Conservation (phyloP, 2,329 filamentous ascomycete species). For the Colletotrichum sp. region DNA sequence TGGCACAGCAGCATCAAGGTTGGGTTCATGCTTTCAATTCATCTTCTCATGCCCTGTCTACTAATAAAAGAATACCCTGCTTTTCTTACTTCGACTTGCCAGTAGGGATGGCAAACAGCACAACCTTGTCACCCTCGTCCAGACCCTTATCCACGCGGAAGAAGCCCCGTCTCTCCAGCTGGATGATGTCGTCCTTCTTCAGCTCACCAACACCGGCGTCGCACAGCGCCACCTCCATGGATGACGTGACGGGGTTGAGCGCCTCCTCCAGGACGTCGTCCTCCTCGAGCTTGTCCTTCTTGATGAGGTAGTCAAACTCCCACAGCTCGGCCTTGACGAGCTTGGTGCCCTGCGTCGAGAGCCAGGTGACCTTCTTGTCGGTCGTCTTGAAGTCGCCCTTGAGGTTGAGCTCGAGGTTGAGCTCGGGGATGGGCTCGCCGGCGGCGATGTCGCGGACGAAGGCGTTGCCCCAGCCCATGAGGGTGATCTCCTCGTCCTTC, state of each 20-base stretch:
- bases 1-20: no score
- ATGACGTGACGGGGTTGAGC: conserved; percentile 77
- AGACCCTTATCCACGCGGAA: conserved; percentile 80
- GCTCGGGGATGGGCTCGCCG: conserved; percentile 64
- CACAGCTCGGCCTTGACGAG: conserved; percentile 85
- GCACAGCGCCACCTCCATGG: conserved; percentile 75
- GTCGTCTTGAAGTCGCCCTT: conserved; percentile 94
- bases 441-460: conserved; percentile 72
- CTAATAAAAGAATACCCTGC: background rate
- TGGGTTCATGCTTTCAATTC: background rate
- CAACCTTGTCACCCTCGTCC: conserved; percentile 52
- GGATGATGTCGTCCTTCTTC: conserved; percentile 89
- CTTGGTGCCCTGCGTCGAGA: conserved; percentile 76
- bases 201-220: conserved; percentile 81
- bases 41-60: conserved; percentile 4
- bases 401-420: conserved; percentile 88
- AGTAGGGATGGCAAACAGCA: conserved; percentile 64
- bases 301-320: conserved; percentile 95
- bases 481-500: conserved; percentile 87
- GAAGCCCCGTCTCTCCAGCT: conserved; percentile 93
- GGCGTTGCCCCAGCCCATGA: conserved; percentile 97
- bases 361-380: conserved; percentile 96
- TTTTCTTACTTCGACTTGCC: conserved; percentile 52
- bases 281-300: conserved; percentile 91
- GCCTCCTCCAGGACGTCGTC: conserved; percentile 87